phyloP scores from a whole-genome alignment of 2,329 filamentous ascomycete genomes.

The Grosmannia clavigera region DNA sequence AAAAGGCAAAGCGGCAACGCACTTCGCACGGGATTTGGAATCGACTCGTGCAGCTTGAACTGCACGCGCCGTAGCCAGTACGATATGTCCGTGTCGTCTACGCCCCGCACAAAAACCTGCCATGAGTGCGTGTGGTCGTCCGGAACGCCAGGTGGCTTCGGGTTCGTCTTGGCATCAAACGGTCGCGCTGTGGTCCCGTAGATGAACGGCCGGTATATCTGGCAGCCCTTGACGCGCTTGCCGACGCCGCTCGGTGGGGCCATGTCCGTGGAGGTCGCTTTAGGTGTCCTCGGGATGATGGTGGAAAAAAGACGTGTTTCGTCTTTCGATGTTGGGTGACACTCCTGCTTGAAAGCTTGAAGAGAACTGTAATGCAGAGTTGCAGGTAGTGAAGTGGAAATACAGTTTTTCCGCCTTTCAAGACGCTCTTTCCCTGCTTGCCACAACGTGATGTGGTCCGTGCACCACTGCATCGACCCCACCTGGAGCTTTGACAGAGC shows the following conservation, averaged over 20 bases:
- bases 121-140: constrained; percentile 93
- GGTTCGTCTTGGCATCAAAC: constrained; percentile 66
- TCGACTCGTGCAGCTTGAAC: constrained; percentile 97
- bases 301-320: background rate
- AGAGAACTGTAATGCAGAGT: background rate
- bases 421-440: background rate
- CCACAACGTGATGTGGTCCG: background rate
- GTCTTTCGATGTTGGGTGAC: background rate
- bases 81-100: constrained; percentile 81
- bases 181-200: constrained; percentile 71
- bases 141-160: constrained; percentile 63
- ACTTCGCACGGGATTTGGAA: constrained; percentile 79
- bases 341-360: too few relatives aligned
- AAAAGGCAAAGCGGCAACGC: constrained; percentile 15
- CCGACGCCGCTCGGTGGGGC: constrained; percentile 44
- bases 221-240: constrained; percentile 52
- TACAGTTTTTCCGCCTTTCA: background rate
- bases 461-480: background rate
- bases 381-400: background rate
- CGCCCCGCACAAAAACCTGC: constrained; percentile 84
- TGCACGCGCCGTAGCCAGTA: constrained; percentile 96
- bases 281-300: background rate
- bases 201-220: constrained; percentile 54
- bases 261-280: constrained; percentile 26
- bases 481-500: background rate